Base-by-base conservation (phyloP, 768 basidiomycete species). In the Rhodotorula diobovata region DNA sequence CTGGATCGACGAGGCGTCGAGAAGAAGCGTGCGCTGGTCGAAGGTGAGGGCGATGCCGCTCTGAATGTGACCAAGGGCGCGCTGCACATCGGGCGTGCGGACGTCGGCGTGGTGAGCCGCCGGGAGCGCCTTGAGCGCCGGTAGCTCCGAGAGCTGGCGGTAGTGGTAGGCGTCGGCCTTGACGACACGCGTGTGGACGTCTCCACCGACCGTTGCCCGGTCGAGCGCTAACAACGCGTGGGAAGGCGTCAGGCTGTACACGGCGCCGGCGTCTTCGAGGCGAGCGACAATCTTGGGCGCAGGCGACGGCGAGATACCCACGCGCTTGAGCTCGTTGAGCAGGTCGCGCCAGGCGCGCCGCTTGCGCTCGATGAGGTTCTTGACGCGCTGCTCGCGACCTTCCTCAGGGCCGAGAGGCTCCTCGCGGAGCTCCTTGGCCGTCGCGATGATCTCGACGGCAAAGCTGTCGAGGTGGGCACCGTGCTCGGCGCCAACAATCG, bases 341-440 rank as follows among this genome's bases (percentile, higher is more conserved):
- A 96, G 83, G 78, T 98, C 93, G 37, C 89, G 88, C 86, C 89
- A 92, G 1, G 93, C 93, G 78, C 90, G 91, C 71, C 90, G 84
- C 82, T 98, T 99, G 59, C 91, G 86, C 8, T 86, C 85, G 51
- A 90, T 83, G 18, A 97, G 81, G 32, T 87, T 86, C 79, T 93
- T 94, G 63, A 82, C 77, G 45, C 78, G 71, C 76, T 83, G 82
- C 81, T 84, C 74, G 84, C 85, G 81, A 41, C 80, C 81, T 87
- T 90, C 69, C 81, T 85, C 70, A 83, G 86, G 76, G 12, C 80
- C 70, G 51, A 65, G 63, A 1, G 71, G 63, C 73, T 82, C 85
- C 50, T 79, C 78, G 10, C 79, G 77, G 4, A 83, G 77, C 21
- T 73, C 74, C 43, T 81, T 78, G 28, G 79, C 69, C 7, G 82